Conservation (phyloP, 148 eudicot genomes). For the Diospyros lotus region DNA sequence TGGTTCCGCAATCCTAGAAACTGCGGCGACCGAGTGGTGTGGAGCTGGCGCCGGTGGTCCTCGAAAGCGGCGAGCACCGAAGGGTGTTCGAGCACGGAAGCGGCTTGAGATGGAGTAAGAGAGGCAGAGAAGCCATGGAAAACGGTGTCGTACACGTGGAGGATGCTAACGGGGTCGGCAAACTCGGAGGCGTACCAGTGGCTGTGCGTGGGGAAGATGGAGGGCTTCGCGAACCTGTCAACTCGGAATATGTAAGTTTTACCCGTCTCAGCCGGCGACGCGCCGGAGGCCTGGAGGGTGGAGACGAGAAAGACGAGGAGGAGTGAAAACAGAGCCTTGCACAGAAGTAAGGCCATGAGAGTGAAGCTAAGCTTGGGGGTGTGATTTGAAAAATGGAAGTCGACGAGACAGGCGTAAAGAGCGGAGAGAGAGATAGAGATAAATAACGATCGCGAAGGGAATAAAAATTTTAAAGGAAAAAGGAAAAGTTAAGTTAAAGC, state of each 20-base stretch:
- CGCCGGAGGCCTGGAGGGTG: neutral
- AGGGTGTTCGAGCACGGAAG: conserved; percentile 42
- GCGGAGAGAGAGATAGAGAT: no score
- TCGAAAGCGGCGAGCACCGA: conserved; percentile 65
- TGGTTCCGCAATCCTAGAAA: conserved; percentile 81
- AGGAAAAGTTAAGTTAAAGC: no score
- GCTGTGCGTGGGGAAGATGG: conserved; percentile 66
- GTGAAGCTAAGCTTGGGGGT: conserved; percentile 13
- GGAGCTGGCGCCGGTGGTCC: conserved; percentile 68
- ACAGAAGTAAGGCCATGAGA: conserved; percentile 29
- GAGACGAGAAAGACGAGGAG: conserved; percentile 16
- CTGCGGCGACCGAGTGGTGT: conserved; percentile 96
- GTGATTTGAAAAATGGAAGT: neutral
- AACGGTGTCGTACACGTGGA: conserved; percentile 81
- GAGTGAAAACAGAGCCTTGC: conserved; percentile 6
- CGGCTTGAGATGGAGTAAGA: conserved; percentile 42
- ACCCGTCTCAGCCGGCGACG: conserved; percentile 20
- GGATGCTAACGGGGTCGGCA: conserved; percentile 39
- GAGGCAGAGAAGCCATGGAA: conserved; percentile 89
- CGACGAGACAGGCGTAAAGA: no score
- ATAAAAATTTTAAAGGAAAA: no score
- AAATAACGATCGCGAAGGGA: no score
- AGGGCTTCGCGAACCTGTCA: conserved; percentile 53
- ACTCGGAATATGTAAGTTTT: conserved; percentile 69
- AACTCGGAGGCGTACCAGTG: conserved; percentile 83